phyloP scores from a whole-genome alignment of 2,329 filamentous ascomycete genomes.

The Microthyrium microscopicum region DNA sequence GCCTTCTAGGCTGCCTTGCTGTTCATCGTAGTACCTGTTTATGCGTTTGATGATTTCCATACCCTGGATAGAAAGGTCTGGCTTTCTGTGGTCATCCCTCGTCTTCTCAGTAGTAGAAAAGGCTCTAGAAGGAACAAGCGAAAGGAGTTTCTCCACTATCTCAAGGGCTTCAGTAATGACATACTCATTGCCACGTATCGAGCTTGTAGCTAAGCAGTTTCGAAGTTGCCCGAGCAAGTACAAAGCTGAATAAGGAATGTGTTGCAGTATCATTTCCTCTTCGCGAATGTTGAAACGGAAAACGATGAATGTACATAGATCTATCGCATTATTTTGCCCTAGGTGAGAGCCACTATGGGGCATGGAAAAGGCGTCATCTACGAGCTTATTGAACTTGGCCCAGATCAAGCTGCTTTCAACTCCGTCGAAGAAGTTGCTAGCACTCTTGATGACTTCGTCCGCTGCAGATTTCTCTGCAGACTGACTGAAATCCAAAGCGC shows the following conservation, averaged over 20 bases:
- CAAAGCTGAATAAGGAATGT: slow-evolving; percentile 64
- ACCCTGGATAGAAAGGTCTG: neutral
- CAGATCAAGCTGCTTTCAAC: slow-evolving; percentile 92
- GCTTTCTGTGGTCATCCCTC: neutral
- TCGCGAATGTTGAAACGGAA: slow-evolving; percentile 83
- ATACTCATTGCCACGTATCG: neutral
- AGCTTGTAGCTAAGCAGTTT: neutral
- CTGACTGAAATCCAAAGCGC: slow-evolving; percentile 57
- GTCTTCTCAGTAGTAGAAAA: neutral
- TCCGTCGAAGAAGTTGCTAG: slow-evolving; percentile 91
- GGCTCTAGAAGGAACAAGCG: slow-evolving; percentile 16
- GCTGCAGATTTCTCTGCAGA: slow-evolving; percentile 54
- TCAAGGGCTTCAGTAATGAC: slow-evolving; percentile 15
- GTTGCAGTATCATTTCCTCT: slow-evolving; percentile 83
- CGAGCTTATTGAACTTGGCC: slow-evolving; percentile 56
- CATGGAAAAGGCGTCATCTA: slow-evolving; percentile 33
- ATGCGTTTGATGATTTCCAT: no score
- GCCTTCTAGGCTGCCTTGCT: slow-evolving; percentile 5
- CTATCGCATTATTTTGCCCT: slow-evolving; percentile 31
- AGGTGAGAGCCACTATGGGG: no score
- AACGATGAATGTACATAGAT: slow-evolving; percentile 66
- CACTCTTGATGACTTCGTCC: slow-evolving; percentile 76
- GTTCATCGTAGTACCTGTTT: slow-evolving; percentile 3
- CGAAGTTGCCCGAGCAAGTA: slow-evolving; percentile 37
- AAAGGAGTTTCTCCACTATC: slow-evolving; percentile 21